Evolutionary conservation across 495 filamentous ascomycete genomes (phyloP).

Genomic region (Neurospora sp.): DNA sequence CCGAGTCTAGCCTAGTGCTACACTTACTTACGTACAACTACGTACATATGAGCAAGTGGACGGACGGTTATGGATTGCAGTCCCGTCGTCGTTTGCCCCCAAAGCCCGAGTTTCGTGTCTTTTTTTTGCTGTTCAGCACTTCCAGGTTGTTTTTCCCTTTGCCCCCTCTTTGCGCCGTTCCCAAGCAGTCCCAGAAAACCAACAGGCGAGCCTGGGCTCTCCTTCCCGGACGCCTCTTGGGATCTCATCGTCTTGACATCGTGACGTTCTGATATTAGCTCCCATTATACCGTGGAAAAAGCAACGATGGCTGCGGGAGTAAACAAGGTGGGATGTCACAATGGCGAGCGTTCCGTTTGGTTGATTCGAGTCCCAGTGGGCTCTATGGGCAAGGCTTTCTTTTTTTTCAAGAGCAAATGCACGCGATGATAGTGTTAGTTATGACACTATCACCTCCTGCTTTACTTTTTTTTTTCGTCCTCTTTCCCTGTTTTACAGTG

Average conservation of each 20-base stretch:
- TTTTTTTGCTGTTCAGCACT: not conserved
- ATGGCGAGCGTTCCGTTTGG: not conserved
- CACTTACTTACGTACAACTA: not conserved
- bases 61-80: not conserved
- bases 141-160: not conserved
- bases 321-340: not conserved
- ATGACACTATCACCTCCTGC: not conserved
- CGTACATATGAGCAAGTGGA: not conserved
- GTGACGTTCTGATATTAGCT: not conserved
- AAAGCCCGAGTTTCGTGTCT: not conserved
- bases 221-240: not conserved
- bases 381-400: not conserved
- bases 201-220: not conserved
- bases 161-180: not conserved
- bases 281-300: not conserved
- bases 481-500: not conserved
- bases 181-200: not conserved
- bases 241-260: not conserved
- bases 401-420: not conserved
- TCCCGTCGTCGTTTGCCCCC: not conserved
- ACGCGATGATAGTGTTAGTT: not conserved
- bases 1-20: not conserved
- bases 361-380: not conserved
- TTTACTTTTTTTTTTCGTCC: not conserved
- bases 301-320: not conserved